Evolutionary conservation across 208 protist species (phyloP).

Genomic region (Tritrichomonas foetus): DNA sequence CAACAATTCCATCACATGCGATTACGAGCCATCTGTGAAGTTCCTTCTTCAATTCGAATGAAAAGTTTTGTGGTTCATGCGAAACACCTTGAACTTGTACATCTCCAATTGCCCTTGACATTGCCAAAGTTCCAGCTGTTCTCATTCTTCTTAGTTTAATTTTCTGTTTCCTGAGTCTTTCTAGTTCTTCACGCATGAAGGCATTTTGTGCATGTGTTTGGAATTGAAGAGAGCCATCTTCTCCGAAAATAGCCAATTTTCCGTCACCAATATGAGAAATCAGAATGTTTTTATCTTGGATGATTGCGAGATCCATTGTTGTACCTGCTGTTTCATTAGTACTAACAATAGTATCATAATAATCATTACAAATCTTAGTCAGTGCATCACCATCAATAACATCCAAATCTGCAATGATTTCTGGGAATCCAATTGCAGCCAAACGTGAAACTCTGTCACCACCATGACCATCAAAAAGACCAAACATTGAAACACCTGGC

Average conservation of each 20-base stretch:
- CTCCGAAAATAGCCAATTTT: not conserved
- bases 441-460: not conserved
- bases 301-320: not conserved
- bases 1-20: not conserved
- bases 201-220: not conserved
- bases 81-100: not conserved
- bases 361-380: not conserved
- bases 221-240: not conserved
- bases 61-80: not conserved
- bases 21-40: not conserved
- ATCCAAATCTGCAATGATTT: not conserved
- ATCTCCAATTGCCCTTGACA: not conserved
- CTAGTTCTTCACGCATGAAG: not conserved
- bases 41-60: not conserved
- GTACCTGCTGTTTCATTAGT: not conserved
- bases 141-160: not conserved
- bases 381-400: not conserved
- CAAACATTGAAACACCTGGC: not conserved
- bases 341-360: not conserved
- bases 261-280: not conserved
- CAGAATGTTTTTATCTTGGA: not conserved
- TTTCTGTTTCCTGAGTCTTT: not conserved
- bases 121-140: not conserved
- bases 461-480: slow-evolving; percentile 13
- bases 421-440: not conserved